phyloP scores from a whole-genome alignment of 371 early-diverging fungal species.

The Coemansia sp. region DNA sequence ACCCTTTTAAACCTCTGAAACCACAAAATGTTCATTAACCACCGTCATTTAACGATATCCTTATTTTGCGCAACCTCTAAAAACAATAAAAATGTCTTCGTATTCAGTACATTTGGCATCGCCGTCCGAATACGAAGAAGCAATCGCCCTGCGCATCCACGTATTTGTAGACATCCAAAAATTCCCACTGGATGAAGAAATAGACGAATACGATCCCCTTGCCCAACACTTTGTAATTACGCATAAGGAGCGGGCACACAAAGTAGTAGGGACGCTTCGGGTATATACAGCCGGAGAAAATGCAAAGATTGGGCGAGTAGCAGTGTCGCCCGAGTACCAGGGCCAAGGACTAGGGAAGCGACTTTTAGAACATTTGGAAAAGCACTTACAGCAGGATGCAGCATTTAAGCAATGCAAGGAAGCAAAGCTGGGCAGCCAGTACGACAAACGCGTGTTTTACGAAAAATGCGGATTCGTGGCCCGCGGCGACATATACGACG shows the following conservation, averaged over 20 bases:
- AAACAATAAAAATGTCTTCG: background rate
- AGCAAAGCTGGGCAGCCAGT: constrained; percentile 35
- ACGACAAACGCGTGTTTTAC: constrained; percentile 42
- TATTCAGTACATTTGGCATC: constrained; percentile 16
- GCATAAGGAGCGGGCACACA: background rate
- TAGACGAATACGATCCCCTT: constrained; percentile 14
- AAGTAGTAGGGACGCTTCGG: constrained; percentile 42
- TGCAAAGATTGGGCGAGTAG: constrained; percentile 47
- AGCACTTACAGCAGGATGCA: constrained; percentile 3
- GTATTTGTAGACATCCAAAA: constrained; percentile 36
- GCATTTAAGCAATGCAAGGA: constrained; percentile 3
- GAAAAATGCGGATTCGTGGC: constrained; percentile 31
- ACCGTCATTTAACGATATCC: no score
- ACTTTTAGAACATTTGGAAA: constrained; percentile 31
- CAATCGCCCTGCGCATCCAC: constrained; percentile 18
- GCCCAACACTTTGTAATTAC: constrained; percentile 23
- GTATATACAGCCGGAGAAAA: constrained; percentile 10
- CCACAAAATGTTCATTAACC: no score
- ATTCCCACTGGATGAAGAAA: constrained; percentile 26
- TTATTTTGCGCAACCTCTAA: background rate
- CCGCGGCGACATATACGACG: constrained; percentile 26
- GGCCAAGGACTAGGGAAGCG: constrained; percentile 40
- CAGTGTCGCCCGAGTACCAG: constrained; percentile 38
- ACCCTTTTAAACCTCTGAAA: no score
- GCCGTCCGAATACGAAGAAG: constrained; percentile 8